Base-by-base conservation (phyloP, 352 stramenopile genomes). In the Pythium phragmitis region DNA sequence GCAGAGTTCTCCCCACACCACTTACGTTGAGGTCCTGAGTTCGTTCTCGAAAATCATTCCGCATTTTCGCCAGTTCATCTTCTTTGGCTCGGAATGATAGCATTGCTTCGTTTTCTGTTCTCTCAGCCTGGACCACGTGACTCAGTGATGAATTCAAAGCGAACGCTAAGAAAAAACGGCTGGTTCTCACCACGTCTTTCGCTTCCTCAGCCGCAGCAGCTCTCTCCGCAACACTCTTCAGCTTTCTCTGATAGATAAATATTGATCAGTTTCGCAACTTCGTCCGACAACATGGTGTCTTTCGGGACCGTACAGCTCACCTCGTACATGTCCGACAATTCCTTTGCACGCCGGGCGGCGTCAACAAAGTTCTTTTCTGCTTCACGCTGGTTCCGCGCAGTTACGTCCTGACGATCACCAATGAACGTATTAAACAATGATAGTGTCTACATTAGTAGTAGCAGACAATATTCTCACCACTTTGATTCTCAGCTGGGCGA, bases 21-120 rank as follows among this genome's bases (percentile, higher is more conserved):
- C 77, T 47, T 39, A 90, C 81, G 60, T 69, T 87, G 7, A 90
- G 52, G 16, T 85, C 81, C 11, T 85, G 75, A 13, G 61, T 73
- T 41, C 76, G 76, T 21, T 90, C 79, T 36, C 79, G 73, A 14
- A 76, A 85, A 43, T 82, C 79, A 48, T 58, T 69, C 23, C 76
- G 72, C 45, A 86, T 50, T 54, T 83, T 87, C 37, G 54, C 66
- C 1, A 87, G 36, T 33, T 82, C 75, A 9, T 86, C 72, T 23
- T 89, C 78, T 57, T 89, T 88, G 1, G 68, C 30, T 34, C 77
- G 71, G 2, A 88, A 67, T 13, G 68, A 73, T 33, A 80, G 59
- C n/a, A 74, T 60, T 6, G 78, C 81, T 30, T 88, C 74, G 2
- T 41, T 69, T 71, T 90, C 81, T 9, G 82, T 57, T 30, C 48